Percentiles rank a stretch among this genome's conserved stretches.
These are phyloP conservation scores for Cadophora gregata DNA, from an alignment of 2,329 filamentous ascomycete species.

Conservation along the genomic window DNA sequence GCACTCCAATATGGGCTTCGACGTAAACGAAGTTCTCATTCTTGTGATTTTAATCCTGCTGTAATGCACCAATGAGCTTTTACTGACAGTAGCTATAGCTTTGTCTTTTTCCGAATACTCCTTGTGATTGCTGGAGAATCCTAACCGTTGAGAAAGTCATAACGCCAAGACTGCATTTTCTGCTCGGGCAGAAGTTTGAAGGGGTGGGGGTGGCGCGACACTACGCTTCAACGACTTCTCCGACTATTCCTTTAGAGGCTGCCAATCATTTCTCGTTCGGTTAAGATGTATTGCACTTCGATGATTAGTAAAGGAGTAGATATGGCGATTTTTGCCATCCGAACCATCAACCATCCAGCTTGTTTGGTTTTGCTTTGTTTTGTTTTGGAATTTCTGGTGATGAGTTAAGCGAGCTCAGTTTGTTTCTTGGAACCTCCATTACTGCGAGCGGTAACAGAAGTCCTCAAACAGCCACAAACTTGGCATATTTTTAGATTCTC, in stretches of 20 bases:
- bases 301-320: no score
- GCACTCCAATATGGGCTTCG: neutral
- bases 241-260: neutral
- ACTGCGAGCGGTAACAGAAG: neutral
- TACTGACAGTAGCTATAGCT: neutral
- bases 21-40: neutral
- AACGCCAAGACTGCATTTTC: neutral
- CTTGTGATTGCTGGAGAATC: neutral
- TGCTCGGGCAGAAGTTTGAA: constrained; percentile 2
- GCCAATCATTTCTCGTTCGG: neutral
- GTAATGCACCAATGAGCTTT: neutral
- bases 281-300: neutral
- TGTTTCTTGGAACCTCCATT: neutral
- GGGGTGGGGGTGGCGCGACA: neutral
- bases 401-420: neutral
- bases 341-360: no score
- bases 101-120: neutral
- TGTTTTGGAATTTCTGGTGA: neutral
- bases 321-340: no score
- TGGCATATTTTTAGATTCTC: no score
- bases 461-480: neutral
- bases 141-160: neutral
- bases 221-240: neutral
- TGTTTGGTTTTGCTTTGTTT: no score
- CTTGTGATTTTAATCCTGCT: neutral